Conservation (phyloP, 192 early-diverging fungal species). For the Diversispora epigaea region DNA sequence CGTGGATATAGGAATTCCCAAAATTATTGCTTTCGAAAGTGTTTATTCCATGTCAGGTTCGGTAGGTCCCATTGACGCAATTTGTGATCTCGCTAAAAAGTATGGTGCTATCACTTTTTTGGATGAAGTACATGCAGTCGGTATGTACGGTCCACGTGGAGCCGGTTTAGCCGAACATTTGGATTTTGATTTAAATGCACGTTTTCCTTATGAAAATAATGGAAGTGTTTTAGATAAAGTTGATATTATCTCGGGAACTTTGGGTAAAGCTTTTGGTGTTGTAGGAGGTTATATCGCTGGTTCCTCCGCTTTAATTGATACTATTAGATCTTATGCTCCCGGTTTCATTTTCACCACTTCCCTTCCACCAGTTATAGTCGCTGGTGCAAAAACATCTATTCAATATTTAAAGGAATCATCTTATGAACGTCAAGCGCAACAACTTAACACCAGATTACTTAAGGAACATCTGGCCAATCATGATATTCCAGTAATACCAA, state of each 20-base stretch:
- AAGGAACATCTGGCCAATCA: constrained; percentile 77
- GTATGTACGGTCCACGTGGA: constrained; percentile 93
- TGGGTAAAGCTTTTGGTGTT: constrained; percentile 96
- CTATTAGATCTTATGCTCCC: constrained; percentile 96
- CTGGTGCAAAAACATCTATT: constrained; percentile 90
- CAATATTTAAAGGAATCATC: constrained; percentile 85
- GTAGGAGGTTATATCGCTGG: constrained; percentile 97
- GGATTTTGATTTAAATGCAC: constrained; percentile 71
- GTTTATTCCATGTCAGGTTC: constrained; percentile 98
- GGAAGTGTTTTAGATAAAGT: constrained; percentile 78
- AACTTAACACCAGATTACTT: constrained; percentile 86
- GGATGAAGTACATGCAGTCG: constrained; percentile 99
- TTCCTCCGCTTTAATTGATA: constrained; percentile 84
- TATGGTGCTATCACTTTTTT: constrained; percentile 97
- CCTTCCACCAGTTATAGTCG: constrained; percentile 87
- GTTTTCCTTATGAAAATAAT: constrained; percentile 45
- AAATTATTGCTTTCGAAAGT: constrained; percentile 94
- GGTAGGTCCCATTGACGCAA: constrained; percentile 88
- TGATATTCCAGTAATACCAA: constrained; percentile 96
- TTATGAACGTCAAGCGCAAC: constrained; percentile 87
- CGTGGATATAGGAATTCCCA: constrained; percentile 81
- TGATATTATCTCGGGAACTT: constrained; percentile 94
- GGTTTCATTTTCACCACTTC: constrained; percentile 99
- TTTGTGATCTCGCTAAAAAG: constrained; percentile 85
- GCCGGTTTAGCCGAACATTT: constrained; percentile 95